A percentile compares a stretch with the other conserved stretches of the same genome.
Evolutionary conservation across 2,329 filamentous ascomycete genomes (phyloP).

Genomic region (Neonectria sp.): DNA sequence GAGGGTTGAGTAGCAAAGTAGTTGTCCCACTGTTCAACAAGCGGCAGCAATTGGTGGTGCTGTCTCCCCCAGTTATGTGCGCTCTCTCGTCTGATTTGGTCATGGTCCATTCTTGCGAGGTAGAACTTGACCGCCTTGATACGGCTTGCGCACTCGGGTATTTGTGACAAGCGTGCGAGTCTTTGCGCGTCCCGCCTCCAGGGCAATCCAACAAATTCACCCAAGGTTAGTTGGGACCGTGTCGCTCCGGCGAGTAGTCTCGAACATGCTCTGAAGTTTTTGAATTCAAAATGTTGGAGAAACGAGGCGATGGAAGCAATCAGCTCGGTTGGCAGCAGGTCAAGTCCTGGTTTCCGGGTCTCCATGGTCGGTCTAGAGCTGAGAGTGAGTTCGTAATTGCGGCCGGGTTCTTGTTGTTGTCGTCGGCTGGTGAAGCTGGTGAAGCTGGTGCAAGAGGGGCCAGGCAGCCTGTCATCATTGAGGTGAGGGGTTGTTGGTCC

Average conservation of each 20-base stretch:
- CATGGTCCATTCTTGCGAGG: constrained; percentile 48
- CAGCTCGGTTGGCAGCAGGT: constrained; percentile 55
- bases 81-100: constrained; percentile 18
- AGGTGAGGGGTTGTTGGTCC: background rate
- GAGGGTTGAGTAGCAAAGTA: constrained; percentile 31
- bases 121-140: constrained; percentile 63
- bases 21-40: constrained; percentile 13
- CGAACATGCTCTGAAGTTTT: constrained; percentile 56
- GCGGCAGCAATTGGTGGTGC: constrained; percentile 10
- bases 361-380: background rate
- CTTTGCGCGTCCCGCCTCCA: constrained; percentile 63
- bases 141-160: constrained; percentile 58
- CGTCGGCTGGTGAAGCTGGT: background rate
- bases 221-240: constrained; percentile 26
- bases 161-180: constrained; percentile 60
- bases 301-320: constrained; percentile 60
- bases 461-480: background rate
- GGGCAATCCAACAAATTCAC: constrained; percentile 59
- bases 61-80: background rate
- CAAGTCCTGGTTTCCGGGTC: background rate
- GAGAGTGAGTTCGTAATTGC: too few relatives aligned
- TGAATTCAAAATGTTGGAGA: constrained; percentile 57
- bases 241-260: constrained; percentile 12
- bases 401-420: background rate
- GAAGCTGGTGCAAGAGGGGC: background rate